Percentiles rank a stretch among this genome's conserved stretches.
phyloP scores from a whole-genome alignment of 306 rosid species.

The Lathyrus tuberosus region DNA sequence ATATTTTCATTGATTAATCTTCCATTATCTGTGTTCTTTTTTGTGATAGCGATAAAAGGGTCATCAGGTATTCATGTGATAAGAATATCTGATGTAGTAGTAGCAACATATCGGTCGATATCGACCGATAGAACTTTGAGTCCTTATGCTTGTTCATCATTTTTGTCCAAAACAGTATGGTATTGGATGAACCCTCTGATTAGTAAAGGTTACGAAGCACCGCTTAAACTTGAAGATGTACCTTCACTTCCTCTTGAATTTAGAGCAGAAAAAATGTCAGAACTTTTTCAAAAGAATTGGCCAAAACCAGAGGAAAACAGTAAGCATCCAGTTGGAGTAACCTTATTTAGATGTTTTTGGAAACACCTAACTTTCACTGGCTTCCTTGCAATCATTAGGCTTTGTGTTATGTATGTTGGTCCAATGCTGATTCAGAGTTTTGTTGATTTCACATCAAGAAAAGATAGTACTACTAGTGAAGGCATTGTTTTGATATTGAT shows the following conservation, averaged over 20 bases:
- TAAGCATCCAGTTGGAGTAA: constrained; percentile 63
- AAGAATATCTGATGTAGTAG: constrained; percentile 36
- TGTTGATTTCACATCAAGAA: constrained; percentile 64
- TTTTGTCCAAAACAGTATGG: constrained; percentile 44
- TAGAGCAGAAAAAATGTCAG: constrained; percentile 54
- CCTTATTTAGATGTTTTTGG: constrained; percentile 79
- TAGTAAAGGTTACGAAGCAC: constrained; percentile 42
- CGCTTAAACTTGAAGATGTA: constrained; percentile 48
- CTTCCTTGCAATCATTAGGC: constrained; percentile 58
- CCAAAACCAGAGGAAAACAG: constrained; percentile 69
- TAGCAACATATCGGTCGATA: constrained; percentile 14
- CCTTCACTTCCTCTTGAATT: constrained; percentile 44
- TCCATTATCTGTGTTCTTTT: constrained; percentile 38
- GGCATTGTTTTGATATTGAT: constrained; percentile 62
- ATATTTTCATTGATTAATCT: constrained; percentile 46
- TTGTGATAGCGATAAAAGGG: constrained; percentile 25
- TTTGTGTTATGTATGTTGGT: constrained; percentile 67
- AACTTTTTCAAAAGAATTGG: constrained; percentile 65
- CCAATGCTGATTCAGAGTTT: constrained; percentile 72
- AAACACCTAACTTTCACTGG: constrained; percentile 68
- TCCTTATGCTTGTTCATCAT: constrained; percentile 44
- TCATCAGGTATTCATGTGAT: constrained; percentile 47
- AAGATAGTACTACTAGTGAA: constrained; percentile 55
- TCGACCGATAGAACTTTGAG: constrained; percentile 37
- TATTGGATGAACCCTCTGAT: constrained; percentile 54